Evolutionary conservation across 208 protist genomes (phyloP), one percentile per base, ranked within the genome.

Genomic region (Tritrichomonas musculus): DNA sequence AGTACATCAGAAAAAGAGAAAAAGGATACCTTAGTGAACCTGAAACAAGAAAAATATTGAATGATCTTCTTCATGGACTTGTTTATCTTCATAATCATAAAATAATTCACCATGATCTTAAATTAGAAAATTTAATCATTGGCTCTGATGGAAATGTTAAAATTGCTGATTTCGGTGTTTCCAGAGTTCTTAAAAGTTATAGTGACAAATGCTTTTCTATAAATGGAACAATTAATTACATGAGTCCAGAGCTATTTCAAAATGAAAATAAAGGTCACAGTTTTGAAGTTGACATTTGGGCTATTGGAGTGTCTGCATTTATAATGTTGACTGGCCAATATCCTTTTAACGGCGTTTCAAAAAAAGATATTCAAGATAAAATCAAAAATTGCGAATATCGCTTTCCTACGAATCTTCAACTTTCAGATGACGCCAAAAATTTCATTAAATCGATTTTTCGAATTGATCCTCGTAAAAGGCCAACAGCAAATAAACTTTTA

Each of bases 281-380:
- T 92, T 99, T 96, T 94, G 97, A 99, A 94, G 98, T 99, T 11
- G 98, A 99, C 95, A 96, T 98, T 66, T 99, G 98, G 98, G 97
- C 97, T 25, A 95, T 99, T 25, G 98, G 98, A 55, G 98, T 99
- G 41, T 99, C 99, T 84, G 93, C 98, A 77, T 99, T 82, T 93
- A 39, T 65, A 11, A 92, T 94, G 36, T 13, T 94, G 20, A 96
- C 98, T n/a, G 98, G 98, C 49, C 96, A 97, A 92, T 98, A 98
- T 57, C 98, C 98, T 1, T 99, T 99, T 94, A 97, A 99, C 96
- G 99, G 55, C 8, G 13, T 8, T 20, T 22, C 8, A 8, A 60
- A 60, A 60, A 60, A 60, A 8, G 55, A 60, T 22, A 60, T 20
- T 22, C 20, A 60, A 22, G 55, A 60, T 22, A 22, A 20, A 8